Evolutionary conservation across 2,329 filamentous ascomycete genomes (phyloP), one percentile per base, ranked within the genome.

Genomic region (Colletotrichum nymphaeae): DNA sequence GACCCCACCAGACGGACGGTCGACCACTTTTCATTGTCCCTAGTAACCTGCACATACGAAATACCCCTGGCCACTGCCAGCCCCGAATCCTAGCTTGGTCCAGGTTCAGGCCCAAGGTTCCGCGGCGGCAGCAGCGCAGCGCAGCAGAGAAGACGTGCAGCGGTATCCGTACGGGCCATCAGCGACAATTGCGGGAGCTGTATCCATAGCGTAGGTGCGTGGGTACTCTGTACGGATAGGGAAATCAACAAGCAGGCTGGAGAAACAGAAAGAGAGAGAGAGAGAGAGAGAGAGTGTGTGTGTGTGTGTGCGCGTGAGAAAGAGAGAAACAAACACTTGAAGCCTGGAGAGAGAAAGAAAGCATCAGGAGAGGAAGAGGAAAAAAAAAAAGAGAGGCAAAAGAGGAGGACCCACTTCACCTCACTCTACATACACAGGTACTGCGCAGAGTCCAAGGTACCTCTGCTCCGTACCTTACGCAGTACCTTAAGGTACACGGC

Each of bases 41-140:
- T 32, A 30, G 42, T 49, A 5, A 9, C 42, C 42, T 49, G 42
- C 19, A 49, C 42, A 49, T 49, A 49, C 42, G 42, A 22, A 49
- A 49, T 42, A 16, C 26, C 37, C 57, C 69, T 57, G 58, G 58
- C 28, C 22, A 63, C 52, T 57, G 32, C 16, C 69, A 66, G 59
- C 49, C 56, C 65, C 37, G 16, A 64, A 59, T 63, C 58, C 66
- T 42, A 63, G 66, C 66, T 67, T n/a, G 53, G 53, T 19, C 59
- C 66, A 68, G 65, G 66, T 64, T 69, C 69, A 72, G 58, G 59
- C 58, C 37, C 53, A 46, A 5, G 19, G 30, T 19, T 3, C 49
- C 37, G 26, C 5, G 26, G 37, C 32, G 28, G 14, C 24, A 56
- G 24, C 46, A 9, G 32, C 42, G 28, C 60, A 53, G 32, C 42